Base-by-base conservation (phyloP, 2,329 filamentous ascomycete species). In the Escovopsis sp. region DNA sequence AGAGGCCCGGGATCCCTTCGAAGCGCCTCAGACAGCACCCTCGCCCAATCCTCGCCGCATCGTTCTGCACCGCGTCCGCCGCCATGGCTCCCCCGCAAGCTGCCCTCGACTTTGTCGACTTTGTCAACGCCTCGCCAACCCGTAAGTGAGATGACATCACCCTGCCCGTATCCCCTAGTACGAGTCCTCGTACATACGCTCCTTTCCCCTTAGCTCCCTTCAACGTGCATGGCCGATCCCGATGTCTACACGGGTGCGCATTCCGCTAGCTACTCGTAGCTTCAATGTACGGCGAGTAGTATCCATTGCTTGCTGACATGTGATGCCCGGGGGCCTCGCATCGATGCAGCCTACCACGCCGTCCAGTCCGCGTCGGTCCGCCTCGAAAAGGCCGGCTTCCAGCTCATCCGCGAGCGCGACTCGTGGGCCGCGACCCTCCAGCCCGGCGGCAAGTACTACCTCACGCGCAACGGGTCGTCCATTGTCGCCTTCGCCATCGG, bases 401-500 rank as follows among this genome's bases (percentile, higher is more conserved):
- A 76, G 54, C 77, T 82, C 53, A 85, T 98, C 65, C 85, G 80
- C 70, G 89, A 96, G 65, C 83, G 85, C 54, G 86, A 95, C 57
- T 79, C 83, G 38, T 96, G 91, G 89, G 75, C 82, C 12, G 77
- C 81, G 1, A 76, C 73, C 38, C 74, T 94, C 48, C 75, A 78
- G 44, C 85, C 87, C 19, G 88, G 89, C 48, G 88, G 89, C 49
- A 95, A 93, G 65, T 96, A 96, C 71, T 95, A 88, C 66, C 76
- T 95, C 55, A 96, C 89, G 39, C 82, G 89, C 50, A 96, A 96
- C 66, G 81, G 77, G 45, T 94, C 87, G 26, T 93, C 89, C 39
- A 84, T 96, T 49, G 77, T 94, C 45, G 88, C 88, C 49, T 96
- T 96, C 63, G 84, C 85, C 48, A 82, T 96, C 55, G 89, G 89